Evolutionary conservation across 139 green algal species (phyloP).

Genomic region (Closterium sp.): DNA sequence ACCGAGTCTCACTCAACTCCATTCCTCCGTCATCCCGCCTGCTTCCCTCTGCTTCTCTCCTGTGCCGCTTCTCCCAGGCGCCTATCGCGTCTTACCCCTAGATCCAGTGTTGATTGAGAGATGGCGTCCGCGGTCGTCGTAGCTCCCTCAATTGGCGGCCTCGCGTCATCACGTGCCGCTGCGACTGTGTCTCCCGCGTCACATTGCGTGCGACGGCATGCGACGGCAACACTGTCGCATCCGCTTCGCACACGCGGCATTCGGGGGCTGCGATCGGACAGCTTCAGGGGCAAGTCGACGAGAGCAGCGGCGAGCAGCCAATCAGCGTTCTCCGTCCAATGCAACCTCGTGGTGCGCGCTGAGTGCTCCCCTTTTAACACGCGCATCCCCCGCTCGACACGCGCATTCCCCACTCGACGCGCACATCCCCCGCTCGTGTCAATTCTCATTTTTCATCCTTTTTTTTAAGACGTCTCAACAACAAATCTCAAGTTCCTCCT

Average conservation of each 20-base stretch:
- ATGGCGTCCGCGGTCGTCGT: not conserved
- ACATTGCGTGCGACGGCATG: not conserved
- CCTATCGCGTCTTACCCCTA: not conserved
- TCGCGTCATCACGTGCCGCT: not conserved
- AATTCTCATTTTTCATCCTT: too few relatives aligned
- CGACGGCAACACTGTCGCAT: not conserved
- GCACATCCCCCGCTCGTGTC: too few relatives aligned
- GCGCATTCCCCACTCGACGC: too few relatives aligned
- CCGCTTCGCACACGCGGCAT: not conserved
- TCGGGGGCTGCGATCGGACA: not conserved
- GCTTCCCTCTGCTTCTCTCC: too few relatives aligned
- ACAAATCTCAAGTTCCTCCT: too few relatives aligned
- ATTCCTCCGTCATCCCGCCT: too few relatives aligned
- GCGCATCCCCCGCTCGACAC: too few relatives aligned
- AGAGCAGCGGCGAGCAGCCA: not conserved
- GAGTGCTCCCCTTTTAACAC: too few relatives aligned
- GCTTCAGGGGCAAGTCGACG: not conserved
- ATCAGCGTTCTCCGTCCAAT: not conserved
- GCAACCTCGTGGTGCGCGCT: not conserved
- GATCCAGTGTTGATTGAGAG: too few relatives aligned
- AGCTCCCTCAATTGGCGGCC: not conserved
- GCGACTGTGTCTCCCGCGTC: not conserved
- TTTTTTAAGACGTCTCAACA: too few relatives aligned
- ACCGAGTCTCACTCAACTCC: too few relatives aligned
- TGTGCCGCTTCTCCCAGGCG: not conserved